Conservation (phyloP, 2,329 filamentous ascomycete genomes). For the Clarireedia hainanense region DNA sequence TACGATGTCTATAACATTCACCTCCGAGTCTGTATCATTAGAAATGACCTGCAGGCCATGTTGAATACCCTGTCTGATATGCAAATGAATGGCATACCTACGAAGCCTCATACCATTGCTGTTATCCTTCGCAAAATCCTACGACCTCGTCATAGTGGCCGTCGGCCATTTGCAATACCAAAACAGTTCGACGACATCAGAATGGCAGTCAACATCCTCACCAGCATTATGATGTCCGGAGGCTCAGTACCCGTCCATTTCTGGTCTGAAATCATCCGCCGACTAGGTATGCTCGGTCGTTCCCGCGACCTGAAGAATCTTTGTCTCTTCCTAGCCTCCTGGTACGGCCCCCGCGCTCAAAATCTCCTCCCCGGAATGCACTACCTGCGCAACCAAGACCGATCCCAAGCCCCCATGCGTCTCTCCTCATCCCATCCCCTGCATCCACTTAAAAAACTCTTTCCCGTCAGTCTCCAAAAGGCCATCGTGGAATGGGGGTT, state of each 20-base stretch:
- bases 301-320: conserved; percentile 44
- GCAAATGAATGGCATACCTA: conserved; percentile 34
- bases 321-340: conserved; percentile 39
- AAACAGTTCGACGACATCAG: conserved; percentile 26
- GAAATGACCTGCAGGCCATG: conserved; percentile 28
- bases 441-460: conserved; percentile 34
- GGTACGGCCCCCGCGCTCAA: conserved; percentile 27
- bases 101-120: conserved; percentile 37
- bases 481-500: conserved; percentile 45
- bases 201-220: conserved; percentile 37
- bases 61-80: conserved; percentile 37
- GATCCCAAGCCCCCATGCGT: conserved; percentile 10
- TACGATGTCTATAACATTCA: conserved; percentile 39
- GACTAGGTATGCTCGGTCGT: conserved; percentile 48
- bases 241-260: conserved; percentile 33
- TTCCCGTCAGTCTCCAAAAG: conserved; percentile 35
- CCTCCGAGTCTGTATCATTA: conserved; percentile 33
- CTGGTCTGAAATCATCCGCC: conserved; percentile 52
- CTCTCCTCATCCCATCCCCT: conserved; percentile 16
- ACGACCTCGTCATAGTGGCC: conserved; percentile 28
- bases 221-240: conserved; percentile 38
- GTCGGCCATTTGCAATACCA: conserved; percentile 10
- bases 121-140: conserved; percentile 35
- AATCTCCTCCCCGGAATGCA: neutral
- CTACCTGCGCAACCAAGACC: conserved; percentile 6